Conservation (phyloP, 139 green algal species). For the Astrephomene gubernaculifera region DNA sequence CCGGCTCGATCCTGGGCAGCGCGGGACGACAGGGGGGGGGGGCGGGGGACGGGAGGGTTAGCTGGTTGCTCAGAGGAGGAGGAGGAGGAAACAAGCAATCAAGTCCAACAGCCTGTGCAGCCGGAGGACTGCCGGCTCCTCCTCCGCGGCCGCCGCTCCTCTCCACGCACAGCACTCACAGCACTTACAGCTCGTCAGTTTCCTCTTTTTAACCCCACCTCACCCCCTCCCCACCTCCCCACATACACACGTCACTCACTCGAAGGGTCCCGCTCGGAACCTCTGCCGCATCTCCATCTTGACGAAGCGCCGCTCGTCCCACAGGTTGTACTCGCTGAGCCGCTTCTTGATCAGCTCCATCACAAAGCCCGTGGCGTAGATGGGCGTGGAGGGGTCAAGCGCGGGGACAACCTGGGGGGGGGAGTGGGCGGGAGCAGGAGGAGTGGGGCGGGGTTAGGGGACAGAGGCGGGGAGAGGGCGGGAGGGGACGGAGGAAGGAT, state of each 20-base stretch:
- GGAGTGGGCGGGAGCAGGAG: not conserved
- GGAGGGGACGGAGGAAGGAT: no score
- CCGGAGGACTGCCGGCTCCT: no score
- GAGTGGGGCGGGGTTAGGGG: not conserved
- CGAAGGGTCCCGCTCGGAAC: constrained; percentile 86
- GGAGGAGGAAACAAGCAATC: not conserved
- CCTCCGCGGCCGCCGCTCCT: no score
- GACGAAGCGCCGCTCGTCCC: constrained; percentile 79
- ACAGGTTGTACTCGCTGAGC: constrained; percentile 95
- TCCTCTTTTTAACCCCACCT: not conserved
- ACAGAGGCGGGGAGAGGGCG: not conserved
- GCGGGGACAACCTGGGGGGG: constrained; percentile 84
- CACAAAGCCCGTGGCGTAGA: constrained; percentile 92
- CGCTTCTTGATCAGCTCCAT: constrained; percentile 94
- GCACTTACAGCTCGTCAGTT: no score
- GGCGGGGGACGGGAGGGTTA: no score
- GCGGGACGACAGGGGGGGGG: not conserved
- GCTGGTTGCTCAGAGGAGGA: not conserved
- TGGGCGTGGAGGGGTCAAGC: constrained; percentile 92
- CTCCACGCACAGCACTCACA: no score
- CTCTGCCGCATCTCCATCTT: constrained; percentile 70
- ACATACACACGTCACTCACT: constrained; percentile 62
- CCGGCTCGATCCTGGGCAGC: constrained; percentile 73
- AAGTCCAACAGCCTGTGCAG: no score
- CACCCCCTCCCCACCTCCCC: not conserved